phyloP scores from a whole-genome alignment of 192 early-diverging fungal genomes.

The Coemansia sp. region DNA sequence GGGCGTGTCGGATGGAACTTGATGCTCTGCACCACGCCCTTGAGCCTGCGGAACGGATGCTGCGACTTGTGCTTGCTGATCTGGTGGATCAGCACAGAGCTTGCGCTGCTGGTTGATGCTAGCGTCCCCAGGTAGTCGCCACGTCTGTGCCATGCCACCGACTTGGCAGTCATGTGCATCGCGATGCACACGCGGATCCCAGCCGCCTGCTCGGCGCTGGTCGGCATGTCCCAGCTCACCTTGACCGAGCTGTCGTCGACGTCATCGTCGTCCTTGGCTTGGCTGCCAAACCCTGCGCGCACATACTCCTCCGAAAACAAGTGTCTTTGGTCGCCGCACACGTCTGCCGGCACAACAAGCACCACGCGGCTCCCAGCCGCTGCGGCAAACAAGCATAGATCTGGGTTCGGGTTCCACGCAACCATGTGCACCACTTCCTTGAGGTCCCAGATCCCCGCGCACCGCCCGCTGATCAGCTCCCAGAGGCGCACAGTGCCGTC shows the following conservation, averaged over 20 bases:
- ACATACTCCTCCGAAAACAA: slow-evolving; percentile 47
- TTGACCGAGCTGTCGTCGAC: slow-evolving; percentile 37
- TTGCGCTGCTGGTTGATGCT: slow-evolving; percentile 73
- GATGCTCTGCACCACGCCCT: slow-evolving; percentile 85
- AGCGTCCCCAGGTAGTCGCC: slow-evolving; percentile 95
- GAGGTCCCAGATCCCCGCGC: slow-evolving; percentile 75
- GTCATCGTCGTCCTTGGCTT: slow-evolving; percentile 25
- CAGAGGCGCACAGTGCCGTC: slow-evolving; percentile 87
- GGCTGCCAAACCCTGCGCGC: slow-evolving; percentile 33
- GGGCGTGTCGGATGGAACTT: slow-evolving; percentile 94
- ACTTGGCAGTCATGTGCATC: slow-evolving; percentile 69
- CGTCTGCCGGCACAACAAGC: slow-evolving; percentile 57
- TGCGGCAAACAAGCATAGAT: slow-evolving; percentile 77
- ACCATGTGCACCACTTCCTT: slow-evolving; percentile 71
- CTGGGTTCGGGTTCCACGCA: slow-evolving; percentile 88
- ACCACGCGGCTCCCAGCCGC: slow-evolving; percentile 65
- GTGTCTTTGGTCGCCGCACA: slow-evolving; percentile 42
- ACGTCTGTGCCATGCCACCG: slow-evolving; percentile 92
- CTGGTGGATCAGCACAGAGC: slow-evolving; percentile 88
- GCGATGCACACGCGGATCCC: slow-evolving; percentile 54
- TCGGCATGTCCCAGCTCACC: slow-evolving; percentile 60
- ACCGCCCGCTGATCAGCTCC: slow-evolving; percentile 91
- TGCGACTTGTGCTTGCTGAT: slow-evolving; percentile 86
- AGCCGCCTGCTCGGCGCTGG: slow-evolving; percentile 53
- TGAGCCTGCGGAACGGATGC: slow-evolving; percentile 87